A percentile compares a stretch with the other conserved stretches of the same genome.
Evolutionary conservation across 208 protist species (phyloP).

Genomic region (Naegleria fowleri): DNA sequence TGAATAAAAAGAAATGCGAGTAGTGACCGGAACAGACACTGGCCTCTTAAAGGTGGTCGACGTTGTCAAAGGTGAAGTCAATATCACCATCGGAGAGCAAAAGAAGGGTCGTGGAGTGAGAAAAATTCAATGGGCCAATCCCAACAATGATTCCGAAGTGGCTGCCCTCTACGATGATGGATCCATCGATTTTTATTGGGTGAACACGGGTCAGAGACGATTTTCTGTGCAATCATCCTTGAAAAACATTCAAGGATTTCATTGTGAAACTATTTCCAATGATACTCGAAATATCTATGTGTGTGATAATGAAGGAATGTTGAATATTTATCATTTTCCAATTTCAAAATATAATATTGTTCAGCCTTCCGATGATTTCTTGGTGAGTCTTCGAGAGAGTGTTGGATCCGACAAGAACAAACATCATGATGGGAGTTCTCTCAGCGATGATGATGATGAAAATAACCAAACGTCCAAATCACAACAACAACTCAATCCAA

Average conservation of each 20-base stretch:
- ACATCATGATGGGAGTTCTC: neutral
- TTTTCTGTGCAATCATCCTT: neutral
- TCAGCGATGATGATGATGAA: neutral
- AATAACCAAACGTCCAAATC: neutral
- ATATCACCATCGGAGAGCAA: neutral
- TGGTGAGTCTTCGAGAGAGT: neutral
- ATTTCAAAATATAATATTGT: neutral
- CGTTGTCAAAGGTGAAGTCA: neutral
- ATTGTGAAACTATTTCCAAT: neutral
- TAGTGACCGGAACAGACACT: neutral
- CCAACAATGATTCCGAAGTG: neutral
- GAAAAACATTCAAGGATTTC: constrained; percentile 6
- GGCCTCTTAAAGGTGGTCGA: neutral
- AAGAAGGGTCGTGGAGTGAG: neutral
- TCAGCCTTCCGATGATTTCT: neutral
- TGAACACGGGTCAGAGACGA: neutral
- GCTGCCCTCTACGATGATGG: neutral
- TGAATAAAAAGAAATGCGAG: neutral
- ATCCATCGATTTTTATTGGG: neutral
- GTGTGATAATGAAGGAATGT: constrained; percentile 10
- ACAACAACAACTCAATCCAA: neutral
- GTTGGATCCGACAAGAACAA: neutral
- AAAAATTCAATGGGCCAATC: neutral
- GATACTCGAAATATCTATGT: neutral
- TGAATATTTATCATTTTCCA: constrained; percentile 13